phyloP scores from a whole-genome alignment of 1,284 basidiomycete species.

The Ustilago xerochloae region DNA sequence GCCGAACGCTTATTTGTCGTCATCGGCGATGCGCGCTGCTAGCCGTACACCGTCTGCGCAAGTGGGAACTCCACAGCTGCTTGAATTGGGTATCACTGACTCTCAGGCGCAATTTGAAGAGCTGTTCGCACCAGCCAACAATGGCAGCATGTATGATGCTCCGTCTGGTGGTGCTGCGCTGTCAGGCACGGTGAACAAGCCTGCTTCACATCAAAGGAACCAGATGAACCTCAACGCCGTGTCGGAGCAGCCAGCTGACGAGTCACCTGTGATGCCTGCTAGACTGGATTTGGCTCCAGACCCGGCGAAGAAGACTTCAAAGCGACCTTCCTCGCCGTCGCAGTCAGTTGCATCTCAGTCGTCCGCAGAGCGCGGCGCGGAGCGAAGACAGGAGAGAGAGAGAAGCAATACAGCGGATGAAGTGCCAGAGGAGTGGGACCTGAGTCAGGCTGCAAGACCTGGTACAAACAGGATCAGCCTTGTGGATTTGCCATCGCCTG shows the following conservation, averaged over 20 bases:
- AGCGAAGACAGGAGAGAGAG: neutral
- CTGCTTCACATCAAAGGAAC: constrained; percentile 43
- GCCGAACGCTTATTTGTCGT: constrained; percentile 30
- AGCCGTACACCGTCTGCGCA: constrained; percentile 29
- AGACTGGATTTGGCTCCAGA: constrained; percentile 7
- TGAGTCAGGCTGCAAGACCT: constrained; percentile 31
- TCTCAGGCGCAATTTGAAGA: constrained; percentile 46
- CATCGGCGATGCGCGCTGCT: constrained; percentile 33
- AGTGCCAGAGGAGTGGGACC: constrained; percentile 40
- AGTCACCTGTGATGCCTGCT: constrained; percentile 36
- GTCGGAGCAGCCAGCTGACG: constrained; percentile 42
- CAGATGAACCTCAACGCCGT: constrained; percentile 50
- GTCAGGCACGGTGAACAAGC: constrained; percentile 32
- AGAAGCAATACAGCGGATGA: constrained; percentile 16
- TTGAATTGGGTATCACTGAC: constrained; percentile 36
- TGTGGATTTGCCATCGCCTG: constrained; percentile 42
- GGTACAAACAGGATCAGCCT: constrained; percentile 44
- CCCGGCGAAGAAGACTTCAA: neutral
- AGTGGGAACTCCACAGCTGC: constrained; percentile 38
- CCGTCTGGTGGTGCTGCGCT: constrained; percentile 6
- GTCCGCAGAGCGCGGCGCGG: constrained; percentile 5
- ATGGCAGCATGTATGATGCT: constrained; percentile 6
- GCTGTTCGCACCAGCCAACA: constrained; percentile 27
- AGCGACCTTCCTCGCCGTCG: constrained; percentile 10
- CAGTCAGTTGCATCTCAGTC: constrained; percentile 8